These are phyloP conservation scores for Cucumis sativus DNA, from an alignment of 306 rosid species.

Conservation along the genomic window DNA sequence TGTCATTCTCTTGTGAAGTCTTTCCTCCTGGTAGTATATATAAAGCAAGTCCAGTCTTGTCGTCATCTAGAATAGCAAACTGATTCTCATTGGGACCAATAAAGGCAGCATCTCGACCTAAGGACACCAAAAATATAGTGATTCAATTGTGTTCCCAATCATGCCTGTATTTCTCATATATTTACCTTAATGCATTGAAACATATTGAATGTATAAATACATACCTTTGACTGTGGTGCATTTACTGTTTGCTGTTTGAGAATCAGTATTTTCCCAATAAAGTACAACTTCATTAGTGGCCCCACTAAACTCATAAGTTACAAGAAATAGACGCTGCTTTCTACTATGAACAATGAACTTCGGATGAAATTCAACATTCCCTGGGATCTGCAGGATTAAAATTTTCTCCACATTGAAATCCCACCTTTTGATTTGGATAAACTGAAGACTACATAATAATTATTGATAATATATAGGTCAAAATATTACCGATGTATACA, in stretches of 20 bases:
- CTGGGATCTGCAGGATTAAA: slow-evolving; percentile 56
- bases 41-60: slow-evolving; percentile 75
- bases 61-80: slow-evolving; percentile 90
- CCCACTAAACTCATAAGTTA: slow-evolving; percentile 71
- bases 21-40: slow-evolving; percentile 82
- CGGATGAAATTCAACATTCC: slow-evolving; percentile 67
- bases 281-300: slow-evolving; percentile 65
- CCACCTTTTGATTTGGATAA: not conserved
- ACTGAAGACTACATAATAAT: not conserved
- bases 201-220: slow-evolving; percentile 9
- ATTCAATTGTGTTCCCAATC: not conserved
- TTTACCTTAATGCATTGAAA: not conserved
- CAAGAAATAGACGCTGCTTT: slow-evolving; percentile 73
- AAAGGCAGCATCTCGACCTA: slow-evolving; percentile 93
- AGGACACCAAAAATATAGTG: slow-evolving; percentile 19
- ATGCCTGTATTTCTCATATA: not conserved
- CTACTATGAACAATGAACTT: slow-evolving; percentile 65
- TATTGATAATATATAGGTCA: slow-evolving; percentile 3
- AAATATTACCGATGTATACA: slow-evolving; percentile 63
- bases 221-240: slow-evolving; percentile 72
- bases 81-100: slow-evolving; percentile 89
- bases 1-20: slow-evolving; percentile 49
- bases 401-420: not conserved
- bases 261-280: slow-evolving; percentile 68
- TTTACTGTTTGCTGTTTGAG: slow-evolving; percentile 48